Conservation (phyloP, 1,284 basidiomycete species). For the Boletus albobrunnescens region DNA sequence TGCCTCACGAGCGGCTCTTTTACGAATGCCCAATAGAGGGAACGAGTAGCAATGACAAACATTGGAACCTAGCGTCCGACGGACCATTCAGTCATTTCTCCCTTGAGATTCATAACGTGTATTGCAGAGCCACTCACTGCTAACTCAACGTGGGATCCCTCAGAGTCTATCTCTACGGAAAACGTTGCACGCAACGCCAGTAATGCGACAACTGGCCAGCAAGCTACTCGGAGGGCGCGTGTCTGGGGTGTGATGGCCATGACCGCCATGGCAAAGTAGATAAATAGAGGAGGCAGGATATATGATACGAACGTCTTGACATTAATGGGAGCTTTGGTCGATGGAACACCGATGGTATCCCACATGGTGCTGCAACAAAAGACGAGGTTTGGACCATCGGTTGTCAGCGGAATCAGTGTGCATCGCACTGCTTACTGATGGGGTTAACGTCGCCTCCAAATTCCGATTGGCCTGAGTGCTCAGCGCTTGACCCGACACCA, state of each 20-base stretch:
- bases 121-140: too few species aligned
- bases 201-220: slow-evolving; percentile 43
- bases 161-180: slow-evolving; percentile 42
- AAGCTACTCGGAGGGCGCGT: slow-evolving; percentile 37
- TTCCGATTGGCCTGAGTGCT: too few species aligned
- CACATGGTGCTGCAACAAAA: not conserved
- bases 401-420: too few species aligned
- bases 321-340: slow-evolving; percentile 1
- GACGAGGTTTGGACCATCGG: too few species aligned
- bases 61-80: slow-evolving; percentile 2
- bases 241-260: slow-evolving; percentile 45
- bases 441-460: too few species aligned
- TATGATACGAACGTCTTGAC: slow-evolving; percentile 10
- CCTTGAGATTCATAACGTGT: too few species aligned
- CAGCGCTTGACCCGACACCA: too few species aligned
- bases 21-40: slow-evolving; percentile 16
- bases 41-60: slow-evolving; percentile 10
- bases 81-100: too few species aligned
- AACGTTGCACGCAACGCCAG: slow-evolving; percentile 39
- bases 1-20: slow-evolving; percentile 16
- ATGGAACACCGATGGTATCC: not conserved
- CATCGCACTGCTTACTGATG: too few species aligned
- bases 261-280: slow-evolving; percentile 47
- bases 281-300: slow-evolving; percentile 39
- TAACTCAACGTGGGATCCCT: too few species aligned